phyloP scores from a whole-genome alignment of 495 filamentous ascomycete genomes.

The Aspergillus steynii region DNA sequence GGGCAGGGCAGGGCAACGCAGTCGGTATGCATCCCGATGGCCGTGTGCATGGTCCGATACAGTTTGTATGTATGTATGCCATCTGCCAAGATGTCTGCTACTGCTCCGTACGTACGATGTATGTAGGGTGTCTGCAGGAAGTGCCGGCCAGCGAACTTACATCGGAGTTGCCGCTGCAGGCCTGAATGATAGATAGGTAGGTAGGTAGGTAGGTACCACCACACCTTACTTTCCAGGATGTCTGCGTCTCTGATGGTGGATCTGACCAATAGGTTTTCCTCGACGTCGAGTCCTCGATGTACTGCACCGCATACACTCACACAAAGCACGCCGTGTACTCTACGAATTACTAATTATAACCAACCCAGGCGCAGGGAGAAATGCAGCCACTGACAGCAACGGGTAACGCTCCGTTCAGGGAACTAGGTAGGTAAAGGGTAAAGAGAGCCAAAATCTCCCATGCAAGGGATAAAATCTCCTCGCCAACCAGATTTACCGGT shows the following conservation, averaged over 20 bases:
- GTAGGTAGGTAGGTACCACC: too few species aligned
- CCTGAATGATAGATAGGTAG: not conserved
- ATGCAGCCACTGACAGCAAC: not conserved
- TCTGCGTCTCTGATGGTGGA: too few species aligned
- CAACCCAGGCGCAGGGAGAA: not conserved
- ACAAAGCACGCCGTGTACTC: not conserved
- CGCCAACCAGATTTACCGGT: not conserved
- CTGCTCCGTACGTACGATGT: not conserved
- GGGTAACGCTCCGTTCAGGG: not conserved
- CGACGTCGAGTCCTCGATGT: too few species aligned
- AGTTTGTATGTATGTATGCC: not conserved
- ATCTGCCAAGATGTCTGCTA: not conserved
- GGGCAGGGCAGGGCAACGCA: too few species aligned
- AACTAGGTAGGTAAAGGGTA: too few species aligned
- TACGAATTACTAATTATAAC: not conserved
- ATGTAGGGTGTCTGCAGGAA: not conserved
- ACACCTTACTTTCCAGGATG: too few species aligned
- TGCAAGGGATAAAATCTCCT: not conserved
- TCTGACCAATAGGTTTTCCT: too few species aligned
- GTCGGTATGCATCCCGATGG: too few species aligned
- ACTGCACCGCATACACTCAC: too few species aligned
- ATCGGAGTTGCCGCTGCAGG: not conserved
- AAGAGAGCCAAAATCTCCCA: not conserved
- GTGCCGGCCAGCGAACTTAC: not conserved
- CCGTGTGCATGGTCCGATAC: not conserved